These are phyloP conservation scores for Vitis hybrid DNA, from an alignment of 177 flowering plant genomes.

Conservation along the genomic window DNA sequence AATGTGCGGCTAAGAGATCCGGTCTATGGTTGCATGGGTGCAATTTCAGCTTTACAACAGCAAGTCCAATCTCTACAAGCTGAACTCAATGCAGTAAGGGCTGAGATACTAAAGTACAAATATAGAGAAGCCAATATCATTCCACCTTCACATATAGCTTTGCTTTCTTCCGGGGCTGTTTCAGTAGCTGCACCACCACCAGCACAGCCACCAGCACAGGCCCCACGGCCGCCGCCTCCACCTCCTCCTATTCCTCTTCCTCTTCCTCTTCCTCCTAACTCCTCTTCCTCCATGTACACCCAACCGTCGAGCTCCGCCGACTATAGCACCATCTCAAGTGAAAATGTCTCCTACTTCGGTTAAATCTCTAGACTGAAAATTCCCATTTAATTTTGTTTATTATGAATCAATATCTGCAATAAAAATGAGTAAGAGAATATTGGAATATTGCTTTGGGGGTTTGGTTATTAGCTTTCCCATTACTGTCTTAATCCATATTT, in stretches of 20 bases:
- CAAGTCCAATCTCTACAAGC: conserved; percentile 76
- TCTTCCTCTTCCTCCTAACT: conserved; percentile 24
- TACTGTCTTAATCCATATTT: not conserved
- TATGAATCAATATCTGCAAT: not conserved
- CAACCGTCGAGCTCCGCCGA: conserved; percentile 39
- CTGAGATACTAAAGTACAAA: conserved; percentile 71
- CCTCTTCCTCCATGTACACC: conserved; percentile 52
- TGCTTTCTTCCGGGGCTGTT: conserved; percentile 43
- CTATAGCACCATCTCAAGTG: conserved; percentile 54
- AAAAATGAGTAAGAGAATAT: not conserved
- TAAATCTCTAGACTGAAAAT: conserved; percentile 25
- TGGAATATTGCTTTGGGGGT: not conserved
- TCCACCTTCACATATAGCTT: conserved; percentile 34
- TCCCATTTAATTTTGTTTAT: conserved; percentile 8
- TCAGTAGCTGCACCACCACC: conserved; percentile 48
- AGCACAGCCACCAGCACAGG: conserved; percentile 29
- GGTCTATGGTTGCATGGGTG: conserved; percentile 96
- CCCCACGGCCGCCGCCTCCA: conserved; percentile 27
- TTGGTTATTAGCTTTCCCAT: not conserved
- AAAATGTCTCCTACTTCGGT: conserved; percentile 58
- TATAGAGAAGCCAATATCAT: conserved; percentile 46
- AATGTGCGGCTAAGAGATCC: conserved; percentile 87
- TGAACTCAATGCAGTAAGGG: conserved; percentile 68
- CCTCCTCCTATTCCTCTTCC: conserved; percentile 34
- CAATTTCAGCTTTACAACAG: conserved; percentile 79